A percentile compares a stretch with the other conserved stretches of the same genome.
phyloP scores from a whole-genome alignment of 495 filamentous ascomycete genomes.

The Hypoxylon fuscum region DNA sequence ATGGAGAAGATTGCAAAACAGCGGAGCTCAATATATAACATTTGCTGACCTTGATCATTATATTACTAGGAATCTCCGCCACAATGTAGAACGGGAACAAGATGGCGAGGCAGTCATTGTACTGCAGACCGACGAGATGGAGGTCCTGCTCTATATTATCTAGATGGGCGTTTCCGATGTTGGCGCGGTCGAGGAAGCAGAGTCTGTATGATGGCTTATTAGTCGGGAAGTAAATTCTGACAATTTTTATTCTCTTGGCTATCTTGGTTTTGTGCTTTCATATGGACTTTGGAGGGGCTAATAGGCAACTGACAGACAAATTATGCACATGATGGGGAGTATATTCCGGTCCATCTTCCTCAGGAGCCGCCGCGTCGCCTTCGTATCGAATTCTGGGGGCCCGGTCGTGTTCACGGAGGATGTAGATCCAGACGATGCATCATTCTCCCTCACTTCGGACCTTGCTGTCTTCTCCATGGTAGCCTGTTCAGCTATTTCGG shows the following conservation, averaged over 20 bases:
- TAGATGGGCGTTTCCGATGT: slow-evolving; percentile 80
- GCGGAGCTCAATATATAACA: neutral
- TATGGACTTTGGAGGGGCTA: no score
- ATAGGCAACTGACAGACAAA: slow-evolving; percentile 52
- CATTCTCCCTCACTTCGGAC: neutral
- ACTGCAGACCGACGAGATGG: slow-evolving; percentile 59
- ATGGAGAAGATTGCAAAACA: neutral
- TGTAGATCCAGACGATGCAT: neutral
- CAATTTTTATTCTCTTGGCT: no score
- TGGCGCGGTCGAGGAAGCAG: slow-evolving; percentile 66
- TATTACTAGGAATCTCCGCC: slow-evolving; percentile 72
- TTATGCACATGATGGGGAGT: slow-evolving; percentile 58
- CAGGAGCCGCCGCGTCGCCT: slow-evolving; percentile 49
- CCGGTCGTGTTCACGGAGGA: neutral
- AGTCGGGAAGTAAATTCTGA: no score
- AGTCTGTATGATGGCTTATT: no score
- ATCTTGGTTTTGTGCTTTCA: no score
- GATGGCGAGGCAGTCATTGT: slow-evolving; percentile 69
- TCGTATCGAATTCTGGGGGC: slow-evolving; percentile 3
- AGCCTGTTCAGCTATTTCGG: neutral
- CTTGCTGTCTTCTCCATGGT: neutral
- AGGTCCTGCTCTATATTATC: slow-evolving; percentile 67
- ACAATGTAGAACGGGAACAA: slow-evolving; percentile 70
- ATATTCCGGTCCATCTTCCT: slow-evolving; percentile 59
- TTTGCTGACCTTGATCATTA: slow-evolving; percentile 62